phyloP scores from a whole-genome alignment of 305 asterid species.

The Fraxinus greggii region DNA sequence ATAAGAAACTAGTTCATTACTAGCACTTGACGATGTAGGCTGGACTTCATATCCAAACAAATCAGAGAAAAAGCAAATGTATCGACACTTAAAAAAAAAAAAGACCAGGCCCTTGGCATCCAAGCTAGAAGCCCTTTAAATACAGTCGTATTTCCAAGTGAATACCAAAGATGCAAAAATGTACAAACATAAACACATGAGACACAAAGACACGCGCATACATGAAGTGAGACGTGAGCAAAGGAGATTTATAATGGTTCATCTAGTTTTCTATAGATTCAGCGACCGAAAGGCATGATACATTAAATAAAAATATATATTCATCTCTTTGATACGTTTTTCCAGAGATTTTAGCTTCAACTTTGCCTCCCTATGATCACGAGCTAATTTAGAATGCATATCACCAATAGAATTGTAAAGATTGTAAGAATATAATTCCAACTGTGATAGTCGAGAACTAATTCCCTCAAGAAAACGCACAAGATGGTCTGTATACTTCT shows the following conservation, averaged over 20 bases:
- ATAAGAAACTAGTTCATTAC: neutral
- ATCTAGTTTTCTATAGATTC: neutral
- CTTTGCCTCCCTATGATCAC: conserved; percentile 72
- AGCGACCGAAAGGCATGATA: neutral
- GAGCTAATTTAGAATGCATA: conserved; percentile 62
- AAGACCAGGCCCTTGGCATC: neutral
- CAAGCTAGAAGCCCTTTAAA: neutral
- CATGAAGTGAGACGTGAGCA: neutral
- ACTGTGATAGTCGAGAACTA: conserved; percentile 70
- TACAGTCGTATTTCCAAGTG: neutral
- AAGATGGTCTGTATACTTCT: conserved; percentile 75
- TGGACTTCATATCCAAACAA: neutral
- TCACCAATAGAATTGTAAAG: conserved; percentile 84
- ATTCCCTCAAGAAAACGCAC: conserved; percentile 91
- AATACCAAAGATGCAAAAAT: neutral
- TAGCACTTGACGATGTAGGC: neutral
- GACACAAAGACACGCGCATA: neutral
- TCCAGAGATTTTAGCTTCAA: conserved; percentile 73
- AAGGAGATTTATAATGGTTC: neutral
- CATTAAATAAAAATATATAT: neutral
- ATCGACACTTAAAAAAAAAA: neutral
- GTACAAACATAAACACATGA: neutral
- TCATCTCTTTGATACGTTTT: conserved; percentile 75
- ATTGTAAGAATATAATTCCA: conserved; percentile 71
- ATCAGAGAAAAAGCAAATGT: neutral